Percentiles rank a stretch among this genome's conserved stretches.
These are phyloP conservation scores for Pseudozyma flocculosa DNA, from an alignment of 1,284 basidiomycete species.

Conservation along the genomic window DNA sequence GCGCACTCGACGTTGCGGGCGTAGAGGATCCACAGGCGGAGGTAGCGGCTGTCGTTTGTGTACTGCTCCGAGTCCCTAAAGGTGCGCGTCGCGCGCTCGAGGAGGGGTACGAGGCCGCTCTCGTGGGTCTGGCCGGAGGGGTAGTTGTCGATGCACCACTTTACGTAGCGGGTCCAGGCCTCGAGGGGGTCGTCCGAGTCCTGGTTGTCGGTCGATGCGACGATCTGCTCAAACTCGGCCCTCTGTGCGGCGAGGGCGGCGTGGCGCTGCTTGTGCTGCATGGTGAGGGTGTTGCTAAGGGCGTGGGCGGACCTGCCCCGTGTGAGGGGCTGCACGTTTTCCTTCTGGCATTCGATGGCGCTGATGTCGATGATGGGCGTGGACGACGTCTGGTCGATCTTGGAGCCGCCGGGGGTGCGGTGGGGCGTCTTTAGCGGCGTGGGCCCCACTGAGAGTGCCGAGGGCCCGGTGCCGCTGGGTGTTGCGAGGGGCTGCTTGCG, in stretches of 20 bases:
- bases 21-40: constrained; percentile 83
- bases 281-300: constrained; percentile 59
- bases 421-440: constrained; percentile 50
- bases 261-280: constrained; percentile 49
- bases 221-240: constrained; percentile 35
- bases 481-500: constrained; percentile 16
- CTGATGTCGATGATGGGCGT: constrained; percentile 56
- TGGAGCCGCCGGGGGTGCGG: constrained; percentile 39
- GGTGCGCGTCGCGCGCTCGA: constrained; percentile 73
- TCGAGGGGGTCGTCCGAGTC: constrained; percentile 47
- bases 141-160: constrained; percentile 69
- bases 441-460: constrained; percentile 11
- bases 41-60: constrained; percentile 80
- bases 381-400: constrained; percentile 51
- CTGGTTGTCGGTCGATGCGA: constrained; percentile 30
- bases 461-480: constrained; percentile 6
- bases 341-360: constrained; percentile 64
- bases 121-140: constrained; percentile 66
- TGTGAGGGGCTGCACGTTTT: constrained; percentile 65
- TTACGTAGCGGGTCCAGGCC: constrained; percentile 63
- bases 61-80: constrained; percentile 80
- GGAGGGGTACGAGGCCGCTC: constrained; percentile 66
- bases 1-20: constrained; percentile 53
- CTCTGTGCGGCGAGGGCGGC: constrained; percentile 39
- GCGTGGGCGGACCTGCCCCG: constrained; percentile 65